Evolutionary conservation across 306 rosid species (phyloP).

Genomic region (Biancaea sappan): DNA sequence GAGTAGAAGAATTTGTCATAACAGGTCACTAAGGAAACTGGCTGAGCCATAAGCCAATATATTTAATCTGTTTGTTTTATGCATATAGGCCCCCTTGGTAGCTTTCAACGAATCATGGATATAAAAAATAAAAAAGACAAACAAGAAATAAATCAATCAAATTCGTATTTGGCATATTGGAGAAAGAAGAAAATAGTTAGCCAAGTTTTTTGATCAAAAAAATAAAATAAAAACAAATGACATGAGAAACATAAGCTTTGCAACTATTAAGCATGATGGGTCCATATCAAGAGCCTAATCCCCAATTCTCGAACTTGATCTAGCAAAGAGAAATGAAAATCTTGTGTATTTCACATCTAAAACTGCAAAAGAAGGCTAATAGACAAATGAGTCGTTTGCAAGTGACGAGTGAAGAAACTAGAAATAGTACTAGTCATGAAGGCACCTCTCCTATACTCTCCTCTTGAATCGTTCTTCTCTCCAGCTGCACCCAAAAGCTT

Average conservation of each 20-base stretch:
- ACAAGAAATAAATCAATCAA: neutral
- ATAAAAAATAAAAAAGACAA: neutral
- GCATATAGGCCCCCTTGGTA: neutral
- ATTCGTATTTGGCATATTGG: neutral
- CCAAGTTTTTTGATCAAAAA: neutral
- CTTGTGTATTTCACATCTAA: slow-evolving; percentile 32
- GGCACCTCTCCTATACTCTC: slow-evolving; percentile 31
- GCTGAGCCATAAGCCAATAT: too few species aligned
- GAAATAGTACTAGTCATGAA: slow-evolving; percentile 38
- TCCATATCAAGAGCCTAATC: slow-evolving; percentile 61
- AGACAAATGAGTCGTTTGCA: slow-evolving; percentile 38
- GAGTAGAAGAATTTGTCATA: neutral
- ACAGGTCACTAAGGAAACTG: neutral
- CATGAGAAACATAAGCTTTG: neutral
- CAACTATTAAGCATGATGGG: slow-evolving; percentile 33
- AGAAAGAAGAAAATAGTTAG: neutral
- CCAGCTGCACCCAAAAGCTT: slow-evolving; percentile 55
- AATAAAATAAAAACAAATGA: neutral
- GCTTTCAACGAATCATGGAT: neutral
- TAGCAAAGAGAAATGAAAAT: slow-evolving; percentile 32
- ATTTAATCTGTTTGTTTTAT: neutral
- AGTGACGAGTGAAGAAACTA: slow-evolving; percentile 22
- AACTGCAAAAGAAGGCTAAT: slow-evolving; percentile 45
- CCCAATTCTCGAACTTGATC: slow-evolving; percentile 54
- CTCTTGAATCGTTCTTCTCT: slow-evolving; percentile 31